phyloP scores from a whole-genome alignment of 2,329 filamentous ascomycete genomes.

The Calonectria fujianensis region DNA sequence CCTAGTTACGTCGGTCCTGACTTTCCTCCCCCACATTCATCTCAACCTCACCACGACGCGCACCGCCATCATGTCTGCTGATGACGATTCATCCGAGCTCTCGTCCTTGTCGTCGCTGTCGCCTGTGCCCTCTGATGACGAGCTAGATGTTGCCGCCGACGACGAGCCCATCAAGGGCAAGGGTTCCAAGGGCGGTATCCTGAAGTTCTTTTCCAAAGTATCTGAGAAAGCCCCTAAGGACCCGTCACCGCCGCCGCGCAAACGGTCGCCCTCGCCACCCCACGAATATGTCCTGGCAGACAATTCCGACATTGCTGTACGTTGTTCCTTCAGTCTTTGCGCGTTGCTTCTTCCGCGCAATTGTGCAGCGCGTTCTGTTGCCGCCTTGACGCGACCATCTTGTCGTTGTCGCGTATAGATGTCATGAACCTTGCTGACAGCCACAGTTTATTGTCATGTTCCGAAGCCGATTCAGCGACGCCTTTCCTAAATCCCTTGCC shows the following conservation, averaged over 20 bases:
- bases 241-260: constrained; percentile 80
- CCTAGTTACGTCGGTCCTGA: constrained; percentile 57
- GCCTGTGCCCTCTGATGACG: constrained; percentile 66
- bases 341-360: constrained; percentile 30
- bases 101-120: constrained; percentile 74
- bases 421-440: constrained; percentile 60
- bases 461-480: constrained; percentile 92
- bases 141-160: constrained; percentile 69
- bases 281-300: constrained; percentile 94
- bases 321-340: constrained; percentile 64
- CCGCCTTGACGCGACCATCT: constrained; percentile 67
- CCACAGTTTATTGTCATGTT: constrained; percentile 98
- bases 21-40: constrained; percentile 58
- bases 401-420: constrained; percentile 67
- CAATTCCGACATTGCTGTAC: constrained; percentile 92
- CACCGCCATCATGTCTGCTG: constrained; percentile 71
- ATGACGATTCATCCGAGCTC: constrained; percentile 78
- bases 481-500: constrained; percentile 89
- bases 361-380: constrained; percentile 61
- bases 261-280: constrained; percentile 89
- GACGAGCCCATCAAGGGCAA: constrained; percentile 62
- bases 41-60: constrained; percentile 55
- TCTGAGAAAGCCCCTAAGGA: constrained; percentile 72
- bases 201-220: constrained; percentile 80
- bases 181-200: constrained; percentile 73